These are phyloP conservation scores for Hypholoma sublateritium DNA, from an alignment of 768 basidiomycete species.

Conservation along the genomic window DNA sequence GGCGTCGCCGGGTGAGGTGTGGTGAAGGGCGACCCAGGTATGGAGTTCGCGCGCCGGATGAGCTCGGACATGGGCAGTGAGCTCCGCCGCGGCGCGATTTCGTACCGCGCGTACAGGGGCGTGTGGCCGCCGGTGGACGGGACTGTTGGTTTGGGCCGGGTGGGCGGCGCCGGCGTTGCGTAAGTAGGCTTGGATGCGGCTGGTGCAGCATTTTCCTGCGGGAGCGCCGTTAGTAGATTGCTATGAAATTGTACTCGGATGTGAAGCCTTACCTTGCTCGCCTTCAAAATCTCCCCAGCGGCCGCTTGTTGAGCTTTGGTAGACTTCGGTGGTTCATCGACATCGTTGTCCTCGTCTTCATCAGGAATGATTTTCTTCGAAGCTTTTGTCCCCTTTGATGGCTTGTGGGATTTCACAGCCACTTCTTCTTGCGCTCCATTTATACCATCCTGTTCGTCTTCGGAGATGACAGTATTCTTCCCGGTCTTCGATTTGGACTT, in stretches of 20 bases:
- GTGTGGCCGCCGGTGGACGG: conserved; percentile 19
- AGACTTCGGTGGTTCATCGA: background rate
- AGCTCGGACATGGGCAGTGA: conserved; percentile 73
- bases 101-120: conserved; percentile 37
- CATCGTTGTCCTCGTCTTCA: conserved; percentile 11
- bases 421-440: conserved; percentile 4
- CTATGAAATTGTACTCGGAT: background rate
- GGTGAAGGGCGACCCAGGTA: conserved; percentile 61
- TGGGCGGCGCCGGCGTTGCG: conserved; percentile 10
- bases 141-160: conserved; percentile 10
- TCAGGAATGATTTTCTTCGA: background rate
- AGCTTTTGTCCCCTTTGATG: conserved; percentile 9
- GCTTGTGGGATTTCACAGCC: background rate
- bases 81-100: conserved; percentile 49
- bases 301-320: background rate
- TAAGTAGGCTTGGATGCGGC: background rate
- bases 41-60: conserved; percentile 68
- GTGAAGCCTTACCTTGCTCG: conserved; percentile 19
- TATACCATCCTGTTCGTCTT: conserved; percentile 27
- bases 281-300: conserved; percentile 3
- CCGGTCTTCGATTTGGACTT: conserved; percentile 20
- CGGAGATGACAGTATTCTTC: conserved; percentile 29
- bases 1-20: conserved; percentile 24
- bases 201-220: conserved; percentile 29
- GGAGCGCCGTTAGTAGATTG: conserved; percentile 3